Conservation (phyloP, 2,329 filamentous ascomycete species). For the Harringtonia lauricola region DNA sequence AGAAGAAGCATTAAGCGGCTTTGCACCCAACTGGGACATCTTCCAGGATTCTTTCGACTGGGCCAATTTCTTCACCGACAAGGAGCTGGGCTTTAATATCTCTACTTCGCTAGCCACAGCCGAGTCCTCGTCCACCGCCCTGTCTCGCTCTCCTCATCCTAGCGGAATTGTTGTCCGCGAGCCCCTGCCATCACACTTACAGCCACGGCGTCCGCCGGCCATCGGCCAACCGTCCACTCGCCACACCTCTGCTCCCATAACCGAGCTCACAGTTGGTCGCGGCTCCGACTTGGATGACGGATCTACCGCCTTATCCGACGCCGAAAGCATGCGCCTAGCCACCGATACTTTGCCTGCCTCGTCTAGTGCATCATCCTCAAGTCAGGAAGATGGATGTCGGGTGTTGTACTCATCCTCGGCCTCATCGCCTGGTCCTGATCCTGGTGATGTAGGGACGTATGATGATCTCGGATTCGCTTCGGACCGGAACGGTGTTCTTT, state of each 20-base stretch:
- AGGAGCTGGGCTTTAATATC: conserved; percentile 6
- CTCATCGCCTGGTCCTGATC: too few relatives aligned
- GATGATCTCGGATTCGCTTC: too few relatives aligned
- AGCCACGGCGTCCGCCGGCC: not conserved
- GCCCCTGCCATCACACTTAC: not conserved
- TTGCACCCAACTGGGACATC: conserved; percentile 1
- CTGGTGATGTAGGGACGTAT: too few relatives aligned
- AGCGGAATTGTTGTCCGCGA: not conserved
- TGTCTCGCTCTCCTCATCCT: not conserved
- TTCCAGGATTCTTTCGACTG: conserved; percentile 8
- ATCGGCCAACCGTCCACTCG: not conserved
- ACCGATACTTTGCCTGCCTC: too few relatives aligned
- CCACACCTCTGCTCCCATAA: not conserved
- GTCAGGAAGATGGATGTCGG: too few relatives aligned
- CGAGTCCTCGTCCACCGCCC: not conserved
- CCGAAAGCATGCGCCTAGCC: too few relatives aligned
- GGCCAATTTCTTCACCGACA: conserved; percentile 4
- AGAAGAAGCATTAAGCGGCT: not conserved
- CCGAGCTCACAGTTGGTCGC: not conserved
- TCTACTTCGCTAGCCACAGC: conserved; percentile 2
- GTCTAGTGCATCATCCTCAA: too few relatives aligned
- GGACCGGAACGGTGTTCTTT: too few relatives aligned
- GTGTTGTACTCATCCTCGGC: too few relatives aligned
- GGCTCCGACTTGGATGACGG: not conserved
- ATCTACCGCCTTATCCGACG: not conserved